phyloP scores from a whole-genome alignment of 768 basidiomycete species.

The Scleroderma bovista region DNA sequence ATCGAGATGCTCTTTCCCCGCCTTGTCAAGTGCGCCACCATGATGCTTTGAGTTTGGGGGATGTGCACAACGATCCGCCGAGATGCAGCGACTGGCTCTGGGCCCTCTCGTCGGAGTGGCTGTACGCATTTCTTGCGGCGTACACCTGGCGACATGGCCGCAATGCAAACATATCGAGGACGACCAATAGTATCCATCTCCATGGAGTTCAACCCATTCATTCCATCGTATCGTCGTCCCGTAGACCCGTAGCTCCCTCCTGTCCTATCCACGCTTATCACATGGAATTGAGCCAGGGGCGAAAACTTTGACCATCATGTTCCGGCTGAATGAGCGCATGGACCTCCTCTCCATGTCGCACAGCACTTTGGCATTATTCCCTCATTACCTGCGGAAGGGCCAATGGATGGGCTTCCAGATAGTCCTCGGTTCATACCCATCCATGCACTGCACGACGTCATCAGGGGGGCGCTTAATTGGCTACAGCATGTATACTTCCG shows the following conservation, averaged over 20 bases:
- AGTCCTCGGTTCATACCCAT: neutral
- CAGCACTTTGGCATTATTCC: too few relatives aligned
- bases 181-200: neutral
- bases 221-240: neutral
- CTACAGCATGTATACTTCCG: neutral
- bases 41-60: too few relatives aligned
- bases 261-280: neutral
- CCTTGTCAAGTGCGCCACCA: too few relatives aligned
- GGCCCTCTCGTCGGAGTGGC: neutral
- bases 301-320: neutral
- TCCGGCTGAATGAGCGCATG: too few relatives aligned
- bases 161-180: too few relatives aligned
- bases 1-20: too few relatives aligned
- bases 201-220: neutral
- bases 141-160: too few relatives aligned
- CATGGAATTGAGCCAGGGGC: neutral
- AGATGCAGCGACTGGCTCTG: too few relatives aligned
- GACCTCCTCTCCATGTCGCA: neutral
- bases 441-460: constrained; percentile 1
- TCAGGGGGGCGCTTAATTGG: neutral
- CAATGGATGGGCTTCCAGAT: too few relatives aligned
- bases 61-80: too few relatives aligned
- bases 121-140: too few relatives aligned
- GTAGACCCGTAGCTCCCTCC: neutral
- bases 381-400: too few relatives aligned